Percentiles rank a stretch among this genome's conserved stretches.
phyloP scores from a whole-genome alignment of 192 early-diverging fungal species.

The Coemansia sp. region DNA sequence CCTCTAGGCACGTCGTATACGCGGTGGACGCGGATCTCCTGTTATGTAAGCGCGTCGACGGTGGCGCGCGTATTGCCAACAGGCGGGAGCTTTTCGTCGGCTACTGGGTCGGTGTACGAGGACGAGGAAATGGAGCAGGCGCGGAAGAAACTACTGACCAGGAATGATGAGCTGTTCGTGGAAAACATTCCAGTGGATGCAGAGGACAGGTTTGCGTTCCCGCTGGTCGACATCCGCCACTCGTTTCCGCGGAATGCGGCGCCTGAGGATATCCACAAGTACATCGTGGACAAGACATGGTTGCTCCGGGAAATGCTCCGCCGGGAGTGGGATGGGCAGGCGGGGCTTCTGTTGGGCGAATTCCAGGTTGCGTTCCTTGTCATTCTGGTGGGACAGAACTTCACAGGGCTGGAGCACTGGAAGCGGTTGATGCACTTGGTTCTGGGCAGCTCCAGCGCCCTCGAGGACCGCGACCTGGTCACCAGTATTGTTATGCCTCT shows the following conservation, averaged over 20 bases:
- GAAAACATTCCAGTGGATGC: not conserved
- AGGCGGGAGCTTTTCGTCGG: slow-evolving; percentile 42
- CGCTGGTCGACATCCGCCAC: slow-evolving; percentile 72
- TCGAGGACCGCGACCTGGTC: slow-evolving; percentile 37
- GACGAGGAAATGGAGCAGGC: slow-evolving; percentile 59
- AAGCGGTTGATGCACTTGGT: slow-evolving; percentile 73
- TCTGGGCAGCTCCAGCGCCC: slow-evolving; percentile 62
- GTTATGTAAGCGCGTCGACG: slow-evolving; percentile 60
- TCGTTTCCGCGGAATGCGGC: slow-evolving; percentile 77
- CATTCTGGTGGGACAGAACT: slow-evolving; percentile 77
- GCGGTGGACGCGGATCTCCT: slow-evolving; percentile 76
- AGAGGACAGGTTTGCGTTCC: slow-evolving; percentile 57
- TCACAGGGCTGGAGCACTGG: slow-evolving; percentile 86
- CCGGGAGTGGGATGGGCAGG: slow-evolving; percentile 29
- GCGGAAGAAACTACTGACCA: not conserved
- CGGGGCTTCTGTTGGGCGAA: slow-evolving; percentile 66
- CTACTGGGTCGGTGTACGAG: slow-evolving; percentile 58
- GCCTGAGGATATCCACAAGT: slow-evolving; percentile 66
- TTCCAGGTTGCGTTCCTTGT: slow-evolving; percentile 80
- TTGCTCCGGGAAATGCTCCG: slow-evolving; percentile 49
- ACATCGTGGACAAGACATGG: slow-evolving; percentile 89
- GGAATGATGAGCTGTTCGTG: not conserved
- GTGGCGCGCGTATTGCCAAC: slow-evolving; percentile 54
- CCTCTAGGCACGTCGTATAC: slow-evolving; percentile 37
- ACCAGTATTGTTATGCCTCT: slow-evolving; percentile 58